Conservation (phyloP, 2,329 filamentous ascomycete genomes). For the Podosphaera leucotricha region DNA sequence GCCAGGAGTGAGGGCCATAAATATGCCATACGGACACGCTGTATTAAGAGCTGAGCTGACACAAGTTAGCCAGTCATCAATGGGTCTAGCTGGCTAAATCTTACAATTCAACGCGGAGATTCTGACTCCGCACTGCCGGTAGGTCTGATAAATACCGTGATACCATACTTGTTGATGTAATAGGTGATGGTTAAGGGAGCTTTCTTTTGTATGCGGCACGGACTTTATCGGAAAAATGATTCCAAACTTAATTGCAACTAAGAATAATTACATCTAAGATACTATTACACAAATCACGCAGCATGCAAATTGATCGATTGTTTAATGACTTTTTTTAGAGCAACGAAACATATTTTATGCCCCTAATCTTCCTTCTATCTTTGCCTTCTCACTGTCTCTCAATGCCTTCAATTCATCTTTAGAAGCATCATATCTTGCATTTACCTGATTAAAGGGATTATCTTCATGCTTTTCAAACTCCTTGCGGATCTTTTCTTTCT, state of each 20-base stretch:
- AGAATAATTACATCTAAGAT: background rate
- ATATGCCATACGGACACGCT: constrained; percentile 66
- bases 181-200: too few species aligned
- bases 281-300: background rate
- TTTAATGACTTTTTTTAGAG: too few species aligned
- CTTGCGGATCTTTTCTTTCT: constrained; percentile 61
- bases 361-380: constrained; percentile 48
- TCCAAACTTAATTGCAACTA: background rate
- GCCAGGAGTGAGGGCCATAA: constrained; percentile 60
- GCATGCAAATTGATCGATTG: too few species aligned
- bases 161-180: constrained; percentile 6
- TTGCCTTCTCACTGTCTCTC: constrained; percentile 40
- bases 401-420: constrained; percentile 52
- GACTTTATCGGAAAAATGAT: background rate
- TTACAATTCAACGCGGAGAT: constrained; percentile 16
- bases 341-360: too few species aligned
- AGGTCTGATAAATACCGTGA: constrained; percentile 9
- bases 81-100: background rate
- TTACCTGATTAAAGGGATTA: constrained; percentile 83
- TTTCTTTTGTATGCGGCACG: too few species aligned
- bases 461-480: constrained; percentile 90
- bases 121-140: constrained; percentile 14
- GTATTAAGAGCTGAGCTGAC: constrained; percentile 54
- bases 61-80: background rate
- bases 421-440: constrained; percentile 49